Base-by-base conservation (phyloP, 2,329 filamentous ascomycete species). In the Dactylellina sp. region DNA sequence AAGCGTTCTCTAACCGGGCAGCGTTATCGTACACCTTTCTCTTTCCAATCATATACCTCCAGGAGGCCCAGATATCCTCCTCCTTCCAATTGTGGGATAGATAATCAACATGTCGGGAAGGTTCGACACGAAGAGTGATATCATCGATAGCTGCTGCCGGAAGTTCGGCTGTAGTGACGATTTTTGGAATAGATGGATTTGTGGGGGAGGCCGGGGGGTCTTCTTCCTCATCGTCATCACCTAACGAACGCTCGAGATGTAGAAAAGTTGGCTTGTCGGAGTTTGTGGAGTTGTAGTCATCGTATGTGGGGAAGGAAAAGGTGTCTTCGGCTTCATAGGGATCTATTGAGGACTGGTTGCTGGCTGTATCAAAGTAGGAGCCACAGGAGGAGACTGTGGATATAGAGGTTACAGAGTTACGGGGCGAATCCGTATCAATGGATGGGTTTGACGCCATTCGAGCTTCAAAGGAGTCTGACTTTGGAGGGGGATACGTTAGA, bases 31-130 rank as follows among this genome's bases (percentile, higher is more conserved):
- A 96, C 60, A 91, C 87, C 71, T 88, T 88, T 78, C 90, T 86
- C 78, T 92, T 91, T 25, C 91, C 89, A 14, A 93, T 89, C 78
- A 98, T 92, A 80, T 96, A 95, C 80, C 93, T 89, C 95, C 95
- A 98, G 0, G 94, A 97, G 4, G 91, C 90, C 93, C 93, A 98
- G 24, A 98, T 96, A 81, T 99, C 94, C 81, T 98, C 93, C 81
- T 97, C 93, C 76, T 87, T 88, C 92, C 94, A 97, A 75, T 94
- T 88, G 80, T 98, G 91, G 16, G 93, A 96, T 50, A 97, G 86
- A 80, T 97, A 97, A 82, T 97, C 93, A n/a, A 97, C 93, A 82
- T 97, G 92, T 76, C 92, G 86, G 49, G 93, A 78, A 46, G 78
- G 78, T 49, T 79, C 78, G 28, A 74, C 72, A 44, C 68, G 75